Conservation (phyloP, 2,329 filamentous ascomycete species). For the Graphiopsis chlorocephala region DNA sequence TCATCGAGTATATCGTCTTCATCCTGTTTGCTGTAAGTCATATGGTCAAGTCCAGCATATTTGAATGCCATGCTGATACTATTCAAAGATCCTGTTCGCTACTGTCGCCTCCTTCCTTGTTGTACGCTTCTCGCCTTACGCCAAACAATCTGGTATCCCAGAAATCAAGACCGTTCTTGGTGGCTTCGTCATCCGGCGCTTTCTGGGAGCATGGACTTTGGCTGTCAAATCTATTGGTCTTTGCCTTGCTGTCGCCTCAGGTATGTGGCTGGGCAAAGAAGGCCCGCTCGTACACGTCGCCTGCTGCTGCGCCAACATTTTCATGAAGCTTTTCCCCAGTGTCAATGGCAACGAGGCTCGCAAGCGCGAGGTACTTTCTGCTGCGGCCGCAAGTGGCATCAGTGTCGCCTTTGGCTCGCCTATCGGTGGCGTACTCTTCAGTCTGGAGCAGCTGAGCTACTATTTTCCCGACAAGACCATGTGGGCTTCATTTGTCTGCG, state of each 20-base stretch:
- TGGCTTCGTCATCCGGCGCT: constrained; percentile 85
- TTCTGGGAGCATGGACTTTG: constrained; percentile 85
- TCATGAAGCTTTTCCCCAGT: constrained; percentile 81
- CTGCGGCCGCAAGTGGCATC: constrained; percentile 86
- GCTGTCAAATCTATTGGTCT: constrained; percentile 84
- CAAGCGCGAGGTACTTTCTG: constrained; percentile 89
- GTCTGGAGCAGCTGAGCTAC: constrained; percentile 93
- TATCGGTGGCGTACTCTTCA: constrained; percentile 92
- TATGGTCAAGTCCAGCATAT: background rate
- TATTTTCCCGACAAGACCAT: constrained; percentile 99
- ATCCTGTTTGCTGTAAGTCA: constrained; percentile 71
- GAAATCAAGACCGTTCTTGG: constrained; percentile 97
- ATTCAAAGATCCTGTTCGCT: constrained; percentile 68
- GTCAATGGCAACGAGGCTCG: constrained; percentile 89
- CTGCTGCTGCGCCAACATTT: constrained; percentile 91
- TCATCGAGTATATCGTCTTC: constrained; percentile 86
- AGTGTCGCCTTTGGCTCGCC: constrained; percentile 92
- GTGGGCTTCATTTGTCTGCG: constrained; percentile 99
- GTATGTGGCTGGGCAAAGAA: constrained; percentile 96
- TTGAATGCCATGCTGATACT: constrained; percentile 26
- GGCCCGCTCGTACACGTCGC: constrained; percentile 93
- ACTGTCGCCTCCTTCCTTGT: constrained; percentile 75
- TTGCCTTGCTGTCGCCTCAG: constrained; percentile 87
- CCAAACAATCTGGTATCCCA: constrained; percentile 91
- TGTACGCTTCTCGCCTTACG: constrained; percentile 78